Conservation (phyloP, 106 monocot genomes). For the Narthecium ossifragum region DNA sequence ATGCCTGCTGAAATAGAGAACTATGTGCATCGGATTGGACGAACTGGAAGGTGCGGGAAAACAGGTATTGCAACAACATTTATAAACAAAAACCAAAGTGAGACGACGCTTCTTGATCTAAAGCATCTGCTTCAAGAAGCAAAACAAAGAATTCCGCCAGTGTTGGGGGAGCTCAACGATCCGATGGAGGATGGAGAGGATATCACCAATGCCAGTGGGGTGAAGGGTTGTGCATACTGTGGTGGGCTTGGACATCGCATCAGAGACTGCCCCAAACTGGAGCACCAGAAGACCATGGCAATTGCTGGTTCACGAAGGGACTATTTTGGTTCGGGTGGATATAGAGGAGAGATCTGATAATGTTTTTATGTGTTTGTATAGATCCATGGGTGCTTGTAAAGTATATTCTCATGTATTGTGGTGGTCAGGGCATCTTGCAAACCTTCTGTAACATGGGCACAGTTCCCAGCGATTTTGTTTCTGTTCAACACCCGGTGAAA, state of each 20-base stretch:
- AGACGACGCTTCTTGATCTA: constrained; percentile 85
- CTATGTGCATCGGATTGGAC: constrained; percentile 87
- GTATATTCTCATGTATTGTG: too few relatives aligned
- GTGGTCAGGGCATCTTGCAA: too few relatives aligned
- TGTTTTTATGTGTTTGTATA: too few relatives aligned
- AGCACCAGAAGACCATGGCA: constrained; percentile 85
- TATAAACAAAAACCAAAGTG: constrained; percentile 98
- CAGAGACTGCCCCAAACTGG: constrained; percentile 75
- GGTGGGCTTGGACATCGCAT: constrained; percentile 93
- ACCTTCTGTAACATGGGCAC: too few relatives aligned
- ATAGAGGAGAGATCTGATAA: constrained; percentile 78
- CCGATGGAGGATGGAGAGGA: constrained; percentile 73
- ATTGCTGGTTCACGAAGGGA: constrained; percentile 86
- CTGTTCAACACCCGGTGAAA: too few relatives aligned
- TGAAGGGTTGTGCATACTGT: constrained; percentile 93
- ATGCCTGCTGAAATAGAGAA: constrained; percentile 99
- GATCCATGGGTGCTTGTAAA: too few relatives aligned
- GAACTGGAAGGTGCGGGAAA: constrained; percentile 91
- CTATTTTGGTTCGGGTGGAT: constrained; percentile 90
- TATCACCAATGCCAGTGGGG: constrained; percentile 67
- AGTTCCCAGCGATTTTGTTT: too few relatives aligned
- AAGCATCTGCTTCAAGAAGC: constrained; percentile 91
- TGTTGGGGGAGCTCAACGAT: constrained; percentile 80
- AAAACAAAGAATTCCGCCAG: constrained; percentile 93
- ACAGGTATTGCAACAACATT: constrained; percentile 93